These are phyloP conservation scores for Ceratobasidium sp. DNA, from an alignment of 1,284 basidiomycete species.

Conservation along the genomic window DNA sequence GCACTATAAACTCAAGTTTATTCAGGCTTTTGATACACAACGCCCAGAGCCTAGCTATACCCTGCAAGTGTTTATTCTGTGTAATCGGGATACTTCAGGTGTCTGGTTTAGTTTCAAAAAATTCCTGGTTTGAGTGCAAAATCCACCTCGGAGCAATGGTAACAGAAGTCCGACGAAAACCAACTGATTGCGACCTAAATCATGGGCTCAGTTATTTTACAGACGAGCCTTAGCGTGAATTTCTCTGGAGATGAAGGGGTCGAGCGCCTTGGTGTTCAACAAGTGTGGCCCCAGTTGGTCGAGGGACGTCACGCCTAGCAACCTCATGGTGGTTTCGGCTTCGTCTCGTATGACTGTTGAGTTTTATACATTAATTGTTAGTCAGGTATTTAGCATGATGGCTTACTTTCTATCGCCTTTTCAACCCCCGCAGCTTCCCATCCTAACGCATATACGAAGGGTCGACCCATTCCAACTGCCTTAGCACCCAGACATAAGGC, in stretches of 20 bases:
- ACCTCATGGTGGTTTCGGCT: slow-evolving; percentile 64
- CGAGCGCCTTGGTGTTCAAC: slow-evolving; percentile 39
- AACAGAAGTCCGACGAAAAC: no score
- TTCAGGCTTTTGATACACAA: no score
- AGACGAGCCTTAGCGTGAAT: slow-evolving; percentile 18
- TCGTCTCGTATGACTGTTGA: slow-evolving; percentile 63
- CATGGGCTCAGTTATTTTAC: not conserved
- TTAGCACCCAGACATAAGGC: slow-evolving; percentile 64
- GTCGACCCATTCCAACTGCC: slow-evolving; percentile 61
- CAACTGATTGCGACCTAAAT: no score
- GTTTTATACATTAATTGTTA: not conserved
- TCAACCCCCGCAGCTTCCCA: slow-evolving; percentile 59
- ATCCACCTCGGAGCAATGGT: no score
- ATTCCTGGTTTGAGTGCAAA: no score
- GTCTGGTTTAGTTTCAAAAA: no score
- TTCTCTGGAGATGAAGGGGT: slow-evolving; percentile 19
- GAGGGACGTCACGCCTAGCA: slow-evolving; percentile 64
- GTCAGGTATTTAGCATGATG: not conserved
- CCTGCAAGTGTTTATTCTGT: no score
- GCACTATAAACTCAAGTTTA: no score
- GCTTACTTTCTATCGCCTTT: slow-evolving; percentile 62
- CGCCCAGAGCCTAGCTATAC: no score
- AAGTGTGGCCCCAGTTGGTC: slow-evolving; percentile 52
- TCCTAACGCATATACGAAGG: slow-evolving; percentile 61
- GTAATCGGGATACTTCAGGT: no score